phyloP scores from a whole-genome alignment of 306 rosid genomes.

The Cucurbita maxima region DNA sequence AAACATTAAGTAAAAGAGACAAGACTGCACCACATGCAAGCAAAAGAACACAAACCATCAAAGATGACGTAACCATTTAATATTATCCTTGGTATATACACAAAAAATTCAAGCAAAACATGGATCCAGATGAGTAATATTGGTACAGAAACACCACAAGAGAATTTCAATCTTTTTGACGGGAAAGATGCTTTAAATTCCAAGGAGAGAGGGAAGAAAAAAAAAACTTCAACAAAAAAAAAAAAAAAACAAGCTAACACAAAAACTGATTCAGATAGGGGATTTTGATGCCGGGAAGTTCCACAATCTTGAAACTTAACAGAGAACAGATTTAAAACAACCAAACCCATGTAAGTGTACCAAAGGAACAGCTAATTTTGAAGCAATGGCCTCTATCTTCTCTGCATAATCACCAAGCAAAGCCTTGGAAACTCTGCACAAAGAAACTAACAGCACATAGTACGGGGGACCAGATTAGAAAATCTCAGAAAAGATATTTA shows the following conservation, averaged over 20 bases:
- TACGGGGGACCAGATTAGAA: not conserved
- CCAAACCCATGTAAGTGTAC: conserved; percentile 13
- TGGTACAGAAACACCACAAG: not conserved
- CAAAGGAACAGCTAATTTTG: conserved; percentile 30
- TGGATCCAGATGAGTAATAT: not conserved
- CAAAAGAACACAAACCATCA: not conserved
- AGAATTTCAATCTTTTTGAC: not conserved
- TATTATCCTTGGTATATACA: not conserved
- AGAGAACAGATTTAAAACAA: not conserved
- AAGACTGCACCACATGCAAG: not conserved
- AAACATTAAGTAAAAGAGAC: not conserved
- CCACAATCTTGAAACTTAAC: not conserved
- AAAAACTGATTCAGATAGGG: not conserved
- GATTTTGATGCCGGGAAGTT: not conserved
- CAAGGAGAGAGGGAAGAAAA: not conserved
- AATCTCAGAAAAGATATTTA: not conserved
- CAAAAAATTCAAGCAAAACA: not conserved
- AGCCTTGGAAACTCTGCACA: conserved; percentile 66
- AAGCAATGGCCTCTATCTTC: conserved; percentile 75
- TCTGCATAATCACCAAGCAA: conserved; percentile 56
- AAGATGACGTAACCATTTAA: not conserved
- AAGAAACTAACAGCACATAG: not conserved
- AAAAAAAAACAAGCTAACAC: not conserved
- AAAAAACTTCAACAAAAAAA: not conserved
- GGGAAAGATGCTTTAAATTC: not conserved